A percentile compares a stretch with the other conserved stretches of the same genome.
These are phyloP conservation scores for Schrenkiella parvula DNA, from an alignment of 345 rosid genomes.

Conservation along the genomic window DNA sequence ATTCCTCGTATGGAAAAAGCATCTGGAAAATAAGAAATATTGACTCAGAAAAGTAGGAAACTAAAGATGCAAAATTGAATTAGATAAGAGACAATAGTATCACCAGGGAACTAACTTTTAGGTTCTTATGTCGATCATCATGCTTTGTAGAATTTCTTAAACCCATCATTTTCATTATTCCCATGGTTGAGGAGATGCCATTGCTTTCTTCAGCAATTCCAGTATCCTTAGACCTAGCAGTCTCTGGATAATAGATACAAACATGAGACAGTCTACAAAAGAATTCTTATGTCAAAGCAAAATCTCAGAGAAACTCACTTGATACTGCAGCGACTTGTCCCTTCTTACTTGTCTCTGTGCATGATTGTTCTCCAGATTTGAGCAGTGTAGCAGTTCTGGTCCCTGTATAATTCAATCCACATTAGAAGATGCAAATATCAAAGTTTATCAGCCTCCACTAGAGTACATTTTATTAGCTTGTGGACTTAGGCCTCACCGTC, in stretches of 20 bases:
- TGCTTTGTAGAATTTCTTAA: slow-evolving; percentile 50
- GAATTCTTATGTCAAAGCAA: not conserved
- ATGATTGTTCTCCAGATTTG: slow-evolving; percentile 40
- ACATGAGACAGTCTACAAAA: slow-evolving; percentile 12
- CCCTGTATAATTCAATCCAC: slow-evolving; percentile 28
- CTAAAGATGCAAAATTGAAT: not conserved
- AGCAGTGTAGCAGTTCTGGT: slow-evolving; percentile 31
- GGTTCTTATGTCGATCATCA: slow-evolving; percentile 41
- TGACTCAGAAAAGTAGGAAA: slow-evolving; percentile 12
- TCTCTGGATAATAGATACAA: slow-evolving; percentile 35
- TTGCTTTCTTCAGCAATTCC: slow-evolving; percentile 34
- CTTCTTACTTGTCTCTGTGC: slow-evolving; percentile 40
- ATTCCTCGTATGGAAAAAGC: slow-evolving; percentile 74
- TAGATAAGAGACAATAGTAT: not conserved
- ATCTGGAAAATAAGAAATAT: slow-evolving; percentile 20
- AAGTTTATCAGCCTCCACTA: not conserved
- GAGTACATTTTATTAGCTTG: slow-evolving; percentile 3
- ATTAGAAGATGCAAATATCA: slow-evolving; percentile 6
- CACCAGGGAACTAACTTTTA: slow-evolving; percentile 42
- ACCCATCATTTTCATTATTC: slow-evolving; percentile 57
- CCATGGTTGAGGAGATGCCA: slow-evolving; percentile 38
- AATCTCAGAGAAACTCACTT: slow-evolving; percentile 31
- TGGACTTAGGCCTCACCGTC: slow-evolving; percentile 20
- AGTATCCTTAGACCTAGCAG: slow-evolving; percentile 29
- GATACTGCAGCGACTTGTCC: slow-evolving; percentile 36